Evolutionary conservation across 768 basidiomycete genomes (phyloP).

Genomic region (Symmetrospora coprosmae): DNA sequence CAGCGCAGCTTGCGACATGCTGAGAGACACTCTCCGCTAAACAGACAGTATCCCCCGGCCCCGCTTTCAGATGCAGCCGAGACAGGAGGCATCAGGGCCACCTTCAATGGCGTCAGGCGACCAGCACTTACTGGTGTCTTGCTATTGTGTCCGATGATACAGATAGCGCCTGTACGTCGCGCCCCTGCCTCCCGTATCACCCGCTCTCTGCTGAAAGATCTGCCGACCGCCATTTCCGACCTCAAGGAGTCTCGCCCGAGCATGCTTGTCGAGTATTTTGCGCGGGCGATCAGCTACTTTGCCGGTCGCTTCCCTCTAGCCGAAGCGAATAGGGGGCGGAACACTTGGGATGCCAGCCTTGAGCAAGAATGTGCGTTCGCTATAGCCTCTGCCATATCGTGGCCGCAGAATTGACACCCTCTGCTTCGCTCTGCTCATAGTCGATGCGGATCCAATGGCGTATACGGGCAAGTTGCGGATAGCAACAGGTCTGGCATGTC

Average conservation of each 20-base stretch:
- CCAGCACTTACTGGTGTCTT: slow-evolving; percentile 4
- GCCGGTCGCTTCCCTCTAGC: slow-evolving; percentile 28
- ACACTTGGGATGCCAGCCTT: slow-evolving; percentile 20
- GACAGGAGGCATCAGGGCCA: background rate
- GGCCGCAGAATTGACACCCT: too few species aligned
- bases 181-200: background rate
- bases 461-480: slow-evolving; percentile 29
- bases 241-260: slow-evolving; percentile 24
- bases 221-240: background rate
- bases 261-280: slow-evolving; percentile 23
- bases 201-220: background rate
- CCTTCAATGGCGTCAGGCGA: slow-evolving; percentile 3
- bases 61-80: slow-evolving; percentile 2
- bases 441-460: slow-evolving; percentile 25
- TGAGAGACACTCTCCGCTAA: background rate
- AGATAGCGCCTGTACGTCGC: slow-evolving; percentile 21
- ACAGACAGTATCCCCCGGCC: slow-evolving; percentile 24
- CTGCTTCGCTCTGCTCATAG: background rate
- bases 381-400: background rate
- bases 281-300: slow-evolving; percentile 22
- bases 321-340: slow-evolving; percentile 30
- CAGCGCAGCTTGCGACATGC: background rate
- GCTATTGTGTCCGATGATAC: slow-evolving; percentile 32
- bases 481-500: slow-evolving; percentile 25
- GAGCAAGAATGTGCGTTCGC: slow-evolving; percentile 23